These are phyloP conservation scores for sorghum (Sorghum bicolor) DNA, from an alignment of 176 grass and related monocot species.

Conservation along the genomic window DNA sequence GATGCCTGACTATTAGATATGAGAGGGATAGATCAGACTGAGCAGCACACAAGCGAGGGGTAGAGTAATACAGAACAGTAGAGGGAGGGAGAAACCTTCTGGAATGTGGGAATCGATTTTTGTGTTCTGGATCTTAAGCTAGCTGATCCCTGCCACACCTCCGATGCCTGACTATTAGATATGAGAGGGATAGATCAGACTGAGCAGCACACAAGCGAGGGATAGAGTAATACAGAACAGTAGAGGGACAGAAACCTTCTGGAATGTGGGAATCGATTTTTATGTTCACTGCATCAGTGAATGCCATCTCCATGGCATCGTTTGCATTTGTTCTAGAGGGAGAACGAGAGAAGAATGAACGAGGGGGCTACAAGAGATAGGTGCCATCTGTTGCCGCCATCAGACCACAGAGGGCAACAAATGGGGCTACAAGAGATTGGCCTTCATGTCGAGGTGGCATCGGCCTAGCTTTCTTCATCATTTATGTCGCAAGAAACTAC, in stretches of 20 bases:
- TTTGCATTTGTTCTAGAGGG: neutral
- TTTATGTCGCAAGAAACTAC: too few species aligned
- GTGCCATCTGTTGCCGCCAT: neutral
- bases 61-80: neutral
- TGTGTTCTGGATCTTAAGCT: neutral
- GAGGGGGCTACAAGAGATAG: neutral
- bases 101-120: too few species aligned
- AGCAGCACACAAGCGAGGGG: neutral
- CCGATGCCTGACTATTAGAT: neutral
- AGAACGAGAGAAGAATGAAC: neutral
- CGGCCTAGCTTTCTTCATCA: too few species aligned
- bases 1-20: neutral
- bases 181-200: neutral
- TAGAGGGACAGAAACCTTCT: neutral
- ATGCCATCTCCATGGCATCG: neutral
- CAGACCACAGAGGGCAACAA: too few species aligned
- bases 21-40: neutral
- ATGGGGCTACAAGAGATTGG: too few species aligned
- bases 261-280: neutral
- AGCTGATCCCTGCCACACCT: neutral
- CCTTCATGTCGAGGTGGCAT: too few species aligned
- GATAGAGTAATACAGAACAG: neutral
- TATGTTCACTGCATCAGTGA: neutral
- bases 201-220: neutral
- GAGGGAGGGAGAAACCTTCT: neutral